These are phyloP conservation scores for Linnemannia hyalina DNA, from an alignment of 192 early-diverging fungal genomes.

Conservation along the genomic window DNA sequence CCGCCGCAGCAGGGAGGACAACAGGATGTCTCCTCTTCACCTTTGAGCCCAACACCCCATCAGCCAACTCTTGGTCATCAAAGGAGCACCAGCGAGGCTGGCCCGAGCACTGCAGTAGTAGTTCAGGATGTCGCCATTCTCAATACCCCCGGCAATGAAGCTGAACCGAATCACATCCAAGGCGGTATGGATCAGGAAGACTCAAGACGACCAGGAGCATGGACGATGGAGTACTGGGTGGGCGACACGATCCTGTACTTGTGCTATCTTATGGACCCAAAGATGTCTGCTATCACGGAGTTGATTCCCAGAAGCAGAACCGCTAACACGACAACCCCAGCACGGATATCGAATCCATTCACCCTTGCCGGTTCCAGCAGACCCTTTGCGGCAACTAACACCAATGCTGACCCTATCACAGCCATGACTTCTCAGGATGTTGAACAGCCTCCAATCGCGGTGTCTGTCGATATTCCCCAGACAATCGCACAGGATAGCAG, in stretches of 20 bases:
- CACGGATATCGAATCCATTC: neutral
- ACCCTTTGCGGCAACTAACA: neutral
- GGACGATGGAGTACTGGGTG: slow-evolving; percentile 51
- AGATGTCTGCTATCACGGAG: slow-evolving; percentile 16
- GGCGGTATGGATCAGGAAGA: neutral
- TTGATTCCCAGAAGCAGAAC: slow-evolving; percentile 17
- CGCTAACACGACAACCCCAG: neutral
- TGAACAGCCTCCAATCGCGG: neutral
- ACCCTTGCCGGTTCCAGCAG: neutral
- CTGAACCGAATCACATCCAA: neutral
- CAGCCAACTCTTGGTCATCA: neutral
- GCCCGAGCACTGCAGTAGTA: neutral
- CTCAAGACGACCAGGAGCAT: slow-evolving; percentile 8
- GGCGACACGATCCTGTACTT: slow-evolving; percentile 39
- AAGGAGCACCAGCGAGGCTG: neutral
- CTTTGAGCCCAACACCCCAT: neutral
- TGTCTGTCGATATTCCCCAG: neutral
- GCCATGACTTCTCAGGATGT: neutral
- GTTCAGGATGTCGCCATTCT: neutral
- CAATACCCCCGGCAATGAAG: neutral
- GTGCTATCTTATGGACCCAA: slow-evolving; percentile 50
- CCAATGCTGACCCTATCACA: neutral
- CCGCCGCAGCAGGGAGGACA: neutral
- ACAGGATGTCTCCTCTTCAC: neutral
- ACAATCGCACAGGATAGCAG: neutral